Percentiles rank a stretch among this genome's conserved stretches.
Conservation (phyloP, 2,329 filamentous ascomycete species). For the Rhynchosporium secalis region DNA sequence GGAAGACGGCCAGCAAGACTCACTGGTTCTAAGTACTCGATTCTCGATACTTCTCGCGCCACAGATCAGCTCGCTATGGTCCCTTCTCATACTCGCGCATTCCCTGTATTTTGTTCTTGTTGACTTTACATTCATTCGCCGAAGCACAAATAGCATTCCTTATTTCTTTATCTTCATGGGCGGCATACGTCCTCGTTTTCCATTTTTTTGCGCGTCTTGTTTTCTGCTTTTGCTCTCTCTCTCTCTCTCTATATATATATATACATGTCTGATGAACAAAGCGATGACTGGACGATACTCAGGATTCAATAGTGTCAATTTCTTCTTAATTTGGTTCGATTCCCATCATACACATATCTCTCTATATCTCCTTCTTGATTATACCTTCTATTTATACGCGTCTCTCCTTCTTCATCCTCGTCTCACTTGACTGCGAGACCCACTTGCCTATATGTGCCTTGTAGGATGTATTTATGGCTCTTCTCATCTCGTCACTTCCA, state of each 20-base stretch:
- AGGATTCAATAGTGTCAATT: not conserved
- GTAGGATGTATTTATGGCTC: constrained; percentile 11
- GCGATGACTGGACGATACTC: constrained; percentile 1
- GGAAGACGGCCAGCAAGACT: constrained; percentile 46
- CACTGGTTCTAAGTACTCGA: constrained; percentile 44
- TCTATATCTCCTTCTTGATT: not conserved
- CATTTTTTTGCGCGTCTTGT: constrained; percentile 4
- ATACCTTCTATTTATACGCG: not conserved
- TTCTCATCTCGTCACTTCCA: not conserved
- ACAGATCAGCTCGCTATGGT: not conserved
- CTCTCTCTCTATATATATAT: not conserved
- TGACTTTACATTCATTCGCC: not conserved
- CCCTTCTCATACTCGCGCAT: not conserved
- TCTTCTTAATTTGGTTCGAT: not conserved
- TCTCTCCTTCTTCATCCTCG: not conserved
- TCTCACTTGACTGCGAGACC: not conserved
- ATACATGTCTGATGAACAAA: constrained; percentile 2
- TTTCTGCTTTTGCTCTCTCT: not conserved
- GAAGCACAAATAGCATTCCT: not conserved
- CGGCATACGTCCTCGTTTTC: constrained; percentile 10
- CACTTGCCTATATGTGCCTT: constrained; percentile 1
- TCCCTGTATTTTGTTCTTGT: not conserved
- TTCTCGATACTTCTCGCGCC: not conserved
- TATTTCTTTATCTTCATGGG: constrained; percentile 1
- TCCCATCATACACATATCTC: not conserved